phyloP scores from a whole-genome alignment of 2,329 filamentous ascomycete species.

The Colletotrichum salicis region DNA sequence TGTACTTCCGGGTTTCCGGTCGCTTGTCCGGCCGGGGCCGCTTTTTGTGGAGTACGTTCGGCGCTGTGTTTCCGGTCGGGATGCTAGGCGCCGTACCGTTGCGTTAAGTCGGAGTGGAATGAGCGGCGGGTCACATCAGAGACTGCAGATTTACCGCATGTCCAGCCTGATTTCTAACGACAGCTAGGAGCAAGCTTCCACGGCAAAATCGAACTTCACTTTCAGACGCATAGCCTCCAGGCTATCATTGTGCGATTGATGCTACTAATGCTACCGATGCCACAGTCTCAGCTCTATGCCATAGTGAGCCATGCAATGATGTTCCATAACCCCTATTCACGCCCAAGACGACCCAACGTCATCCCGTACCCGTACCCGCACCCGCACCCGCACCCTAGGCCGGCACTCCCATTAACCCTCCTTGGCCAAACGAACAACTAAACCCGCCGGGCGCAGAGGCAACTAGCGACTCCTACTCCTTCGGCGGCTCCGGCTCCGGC shows the following conservation, averaged over 20 bases:
- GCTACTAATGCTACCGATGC: neutral
- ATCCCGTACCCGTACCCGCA: too few relatives aligned
- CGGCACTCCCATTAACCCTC: neutral
- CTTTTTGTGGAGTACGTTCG: neutral
- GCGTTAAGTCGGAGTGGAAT: neutral
- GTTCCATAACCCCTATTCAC: neutral
- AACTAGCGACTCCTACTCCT: conserved; percentile 31
- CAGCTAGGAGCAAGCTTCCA: neutral
- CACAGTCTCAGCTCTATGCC: neutral
- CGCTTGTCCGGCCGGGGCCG: too few relatives aligned
- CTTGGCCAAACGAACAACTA: neutral
- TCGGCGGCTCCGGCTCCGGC: conserved; percentile 18
- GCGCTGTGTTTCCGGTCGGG: neutral
- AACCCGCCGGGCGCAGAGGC: neutral
- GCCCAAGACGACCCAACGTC: neutral
- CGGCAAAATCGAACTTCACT: neutral
- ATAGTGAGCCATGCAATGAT: neutral
- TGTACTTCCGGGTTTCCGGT: too few relatives aligned
- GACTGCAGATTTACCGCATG: neutral
- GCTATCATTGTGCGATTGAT: neutral
- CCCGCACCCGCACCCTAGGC: too few relatives aligned
- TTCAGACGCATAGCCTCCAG: accelerated
- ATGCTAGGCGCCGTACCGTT: too few relatives aligned
- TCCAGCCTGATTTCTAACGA: neutral
- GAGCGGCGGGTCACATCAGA: neutral